A percentile compares a stretch with the other conserved stretches of the same genome.
phyloP scores from a whole-genome alignment of 2,329 filamentous ascomycete species.

The Diplodia scrobiculata region DNA sequence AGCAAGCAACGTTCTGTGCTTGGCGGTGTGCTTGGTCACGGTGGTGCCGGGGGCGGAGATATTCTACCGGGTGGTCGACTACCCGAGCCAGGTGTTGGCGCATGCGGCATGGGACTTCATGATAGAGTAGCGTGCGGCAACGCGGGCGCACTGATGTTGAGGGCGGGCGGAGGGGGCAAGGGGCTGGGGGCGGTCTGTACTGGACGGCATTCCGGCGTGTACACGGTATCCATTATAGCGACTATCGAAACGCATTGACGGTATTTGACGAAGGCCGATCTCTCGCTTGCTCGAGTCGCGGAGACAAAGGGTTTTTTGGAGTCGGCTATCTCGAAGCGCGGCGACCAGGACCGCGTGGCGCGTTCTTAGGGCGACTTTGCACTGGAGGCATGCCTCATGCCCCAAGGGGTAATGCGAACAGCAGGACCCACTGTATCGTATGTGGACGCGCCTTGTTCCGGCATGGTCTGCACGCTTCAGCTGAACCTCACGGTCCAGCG shows the following conservation, averaged over 20 bases:
- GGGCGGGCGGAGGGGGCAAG: background rate
- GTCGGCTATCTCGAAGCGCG: background rate
- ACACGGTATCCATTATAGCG: slow-evolving; percentile 5
- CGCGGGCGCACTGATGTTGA: slow-evolving; percentile 1
- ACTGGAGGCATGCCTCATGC: background rate
- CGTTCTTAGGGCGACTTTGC: background rate
- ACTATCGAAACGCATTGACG: slow-evolving; percentile 25
- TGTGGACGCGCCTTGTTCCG: background rate
- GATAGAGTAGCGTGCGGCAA: slow-evolving; percentile 10
- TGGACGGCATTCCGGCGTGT: background rate
- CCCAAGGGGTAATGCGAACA: background rate
- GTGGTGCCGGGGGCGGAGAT: slow-evolving; percentile 38
- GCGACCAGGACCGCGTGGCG: background rate
- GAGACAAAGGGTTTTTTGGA: background rate
- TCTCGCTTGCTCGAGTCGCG: slow-evolving; percentile 11
- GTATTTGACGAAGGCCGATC: slow-evolving; percentile 9
- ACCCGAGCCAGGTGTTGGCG: slow-evolving; percentile 32
- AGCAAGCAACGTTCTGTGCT: slow-evolving; percentile 31
- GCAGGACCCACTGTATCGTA: background rate
- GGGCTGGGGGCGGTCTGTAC: background rate
- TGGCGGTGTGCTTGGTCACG: slow-evolving; percentile 35
- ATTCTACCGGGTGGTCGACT: slow-evolving; percentile 40
- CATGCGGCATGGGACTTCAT: slow-evolving; percentile 28
- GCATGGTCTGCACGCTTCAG: background rate
- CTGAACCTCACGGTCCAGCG: slow-evolving; percentile 3